Conservation (phyloP, 768 basidiomycete genomes). For the Galerina sulciceps region DNA sequence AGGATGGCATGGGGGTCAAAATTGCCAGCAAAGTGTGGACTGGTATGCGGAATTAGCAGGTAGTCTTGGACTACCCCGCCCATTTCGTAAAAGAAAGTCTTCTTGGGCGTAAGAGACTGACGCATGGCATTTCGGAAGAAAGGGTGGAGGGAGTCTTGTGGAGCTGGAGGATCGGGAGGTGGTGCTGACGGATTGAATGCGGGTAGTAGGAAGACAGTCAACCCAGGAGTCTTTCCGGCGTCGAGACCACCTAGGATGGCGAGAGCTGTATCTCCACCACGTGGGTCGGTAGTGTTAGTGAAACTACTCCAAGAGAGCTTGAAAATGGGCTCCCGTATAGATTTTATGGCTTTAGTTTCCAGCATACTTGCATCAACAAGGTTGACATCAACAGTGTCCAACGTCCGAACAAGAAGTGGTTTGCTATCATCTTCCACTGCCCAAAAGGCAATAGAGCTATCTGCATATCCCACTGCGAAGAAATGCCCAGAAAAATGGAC, state of each 20-base stretch:
- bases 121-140: conserved; percentile 66
- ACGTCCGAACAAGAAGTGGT: conserved; percentile 74
- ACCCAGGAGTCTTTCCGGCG: conserved; percentile 55
- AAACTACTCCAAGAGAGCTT: conserved; percentile 86
- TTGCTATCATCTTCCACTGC: conserved; percentile 77
- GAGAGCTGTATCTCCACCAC: conserved; percentile 74
- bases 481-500: conserved; percentile 78
- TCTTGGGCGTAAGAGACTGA: conserved; percentile 52
- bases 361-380: conserved; percentile 52
- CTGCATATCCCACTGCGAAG: conserved; percentile 80
- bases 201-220: conserved; percentile 74
- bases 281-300: conserved; percentile 63
- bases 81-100: conserved; percentile 62
- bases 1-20: conserved; percentile 75
- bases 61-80: conserved; percentile 75
- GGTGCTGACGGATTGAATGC: conserved; percentile 60
- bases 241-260: conserved; percentile 78
- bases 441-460: conserved; percentile 87
- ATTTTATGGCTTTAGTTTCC: conserved; percentile 34
- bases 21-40: conserved; percentile 68
- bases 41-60: conserved; percentile 69
- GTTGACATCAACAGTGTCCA: conserved; percentile 59
- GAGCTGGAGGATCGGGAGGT: conserved; percentile 30
- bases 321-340: conserved; percentile 75
- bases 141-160: conserved; percentile 42